Conservation (phyloP, 306 rosid species). For the Aeschynomene evenia region DNA sequence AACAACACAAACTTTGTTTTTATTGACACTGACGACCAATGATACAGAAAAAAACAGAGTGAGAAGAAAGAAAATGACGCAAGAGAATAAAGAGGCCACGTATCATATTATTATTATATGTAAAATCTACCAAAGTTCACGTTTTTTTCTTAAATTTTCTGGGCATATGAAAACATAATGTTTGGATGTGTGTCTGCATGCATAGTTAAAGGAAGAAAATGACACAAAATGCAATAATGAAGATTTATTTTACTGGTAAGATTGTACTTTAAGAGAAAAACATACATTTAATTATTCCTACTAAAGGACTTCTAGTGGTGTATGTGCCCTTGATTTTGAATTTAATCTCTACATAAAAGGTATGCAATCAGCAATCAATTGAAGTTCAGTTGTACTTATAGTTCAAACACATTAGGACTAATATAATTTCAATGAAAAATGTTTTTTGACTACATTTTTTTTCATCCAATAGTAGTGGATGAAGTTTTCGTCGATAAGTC, state of each 20-base stretch:
- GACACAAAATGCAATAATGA: neutral
- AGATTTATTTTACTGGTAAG: neutral
- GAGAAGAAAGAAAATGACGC: slow-evolving; percentile 6
- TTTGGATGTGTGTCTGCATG: neutral
- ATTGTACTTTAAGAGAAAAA: neutral
- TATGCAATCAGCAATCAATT: too few relatives aligned
- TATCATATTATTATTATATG: too few relatives aligned
- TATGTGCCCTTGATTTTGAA: too few relatives aligned
- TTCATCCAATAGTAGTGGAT: too few relatives aligned
- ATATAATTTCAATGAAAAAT: too few relatives aligned
- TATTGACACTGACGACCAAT: slow-evolving; percentile 8
- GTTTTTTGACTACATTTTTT: too few relatives aligned
- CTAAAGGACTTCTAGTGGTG: neutral
- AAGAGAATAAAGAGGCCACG: neutral
- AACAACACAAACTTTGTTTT: neutral
- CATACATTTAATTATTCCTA: neutral
- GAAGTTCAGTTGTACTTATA: too few relatives aligned
- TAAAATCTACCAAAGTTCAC: neutral
- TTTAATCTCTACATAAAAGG: too few relatives aligned
- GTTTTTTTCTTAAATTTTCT: neutral
- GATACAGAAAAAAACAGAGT: neutral
- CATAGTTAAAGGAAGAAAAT: slow-evolving; percentile 3
- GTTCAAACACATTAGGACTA: too few relatives aligned
- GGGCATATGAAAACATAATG: slow-evolving; percentile 1
- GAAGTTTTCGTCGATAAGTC: too few relatives aligned